Base-by-base conservation (phyloP, 768 basidiomycete genomes). In the Termitomyces titanicus region DNA sequence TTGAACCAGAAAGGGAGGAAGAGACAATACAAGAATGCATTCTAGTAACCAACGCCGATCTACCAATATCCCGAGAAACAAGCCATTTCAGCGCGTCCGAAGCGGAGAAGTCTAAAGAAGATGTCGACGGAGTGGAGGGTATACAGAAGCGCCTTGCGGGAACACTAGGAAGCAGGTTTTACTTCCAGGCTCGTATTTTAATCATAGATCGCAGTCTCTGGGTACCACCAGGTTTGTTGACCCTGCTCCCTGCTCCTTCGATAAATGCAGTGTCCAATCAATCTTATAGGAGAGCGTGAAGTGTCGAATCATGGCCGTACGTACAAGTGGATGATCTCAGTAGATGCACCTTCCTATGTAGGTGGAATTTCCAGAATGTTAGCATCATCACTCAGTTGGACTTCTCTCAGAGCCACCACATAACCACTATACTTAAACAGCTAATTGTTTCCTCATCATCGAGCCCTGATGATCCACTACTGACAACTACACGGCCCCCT, bases 241-340 rank as follows among this genome's bases (percentile, higher is more conserved):
- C n/a, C 11, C 18, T 29, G 39, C 9, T 11, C 40, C 8, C 51
- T 3, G 5, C 15, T 17, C 29, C 9, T 9, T 48, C 25, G 24
- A 37, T 22, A 2, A 35, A 12, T 37, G 34, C 35, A 13, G 43
- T 54, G 1, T 18, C 17, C 37, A 17, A 29, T 25, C 6, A 18
- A n/a, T 37, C 44, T 3, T 25, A 8, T 56, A 77, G 74, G 69
- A 4, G 61, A 69, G 47, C 73, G 72, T 34, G 46, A 24, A 59
- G 18, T 54, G 45, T 56, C 51, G n/a, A 53, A 64, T 35, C 37
- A 58, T 50, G 58, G 58, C 3, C 71, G 73, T 54, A 75, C 77
- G 2, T 77, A 81, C 63, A 78, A 76, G 64, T 83, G 81, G 81
- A 81, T 80, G 79, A 70, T 83, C 37, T 77, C 75, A 0, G 70